These are phyloP conservation scores for Syzygium syzygioides DNA, from an alignment of 441 rosid species.

Conservation along the genomic window DNA sequence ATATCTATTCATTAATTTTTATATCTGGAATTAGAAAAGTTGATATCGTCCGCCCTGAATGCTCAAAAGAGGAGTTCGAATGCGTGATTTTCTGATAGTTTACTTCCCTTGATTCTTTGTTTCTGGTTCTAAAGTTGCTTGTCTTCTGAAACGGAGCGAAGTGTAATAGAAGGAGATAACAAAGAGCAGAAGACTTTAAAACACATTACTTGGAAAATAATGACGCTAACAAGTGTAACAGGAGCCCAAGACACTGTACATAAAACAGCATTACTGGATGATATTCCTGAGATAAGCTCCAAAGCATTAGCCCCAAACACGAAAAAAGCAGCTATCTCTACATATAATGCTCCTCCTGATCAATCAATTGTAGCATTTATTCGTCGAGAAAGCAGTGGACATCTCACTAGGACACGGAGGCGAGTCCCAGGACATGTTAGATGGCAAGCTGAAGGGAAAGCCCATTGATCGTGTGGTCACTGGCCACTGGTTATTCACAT, in stretches of 20 bases:
- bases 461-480: slow-evolving; percentile 21
- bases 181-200: not conserved
- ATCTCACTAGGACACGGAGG: slow-evolving; percentile 46
- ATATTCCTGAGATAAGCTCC: not conserved
- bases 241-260: not conserved
- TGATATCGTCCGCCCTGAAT: not conserved
- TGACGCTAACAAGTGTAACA: not conserved
- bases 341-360: not conserved
- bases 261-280: not conserved
- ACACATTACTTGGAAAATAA: not conserved
- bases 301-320: not conserved
- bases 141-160: not conserved
- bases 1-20: not conserved
- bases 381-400: slow-evolving; percentile 47
- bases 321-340: slow-evolving; percentile 4
- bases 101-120: not conserved
- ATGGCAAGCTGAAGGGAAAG: slow-evolving; percentile 53
- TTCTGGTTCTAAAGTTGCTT: not conserved
- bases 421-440: slow-evolving; percentile 45
- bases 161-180: not conserved
- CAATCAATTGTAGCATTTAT: slow-evolving; percentile 47
- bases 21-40: not conserved
- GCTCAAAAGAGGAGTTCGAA: not conserved
- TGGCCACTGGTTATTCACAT: slow-evolving; percentile 16
- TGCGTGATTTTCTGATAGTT: not conserved